Evolutionary conservation across 768 basidiomycete genomes (phyloP).

Genomic region (Chalciporus piperatus): DNA sequence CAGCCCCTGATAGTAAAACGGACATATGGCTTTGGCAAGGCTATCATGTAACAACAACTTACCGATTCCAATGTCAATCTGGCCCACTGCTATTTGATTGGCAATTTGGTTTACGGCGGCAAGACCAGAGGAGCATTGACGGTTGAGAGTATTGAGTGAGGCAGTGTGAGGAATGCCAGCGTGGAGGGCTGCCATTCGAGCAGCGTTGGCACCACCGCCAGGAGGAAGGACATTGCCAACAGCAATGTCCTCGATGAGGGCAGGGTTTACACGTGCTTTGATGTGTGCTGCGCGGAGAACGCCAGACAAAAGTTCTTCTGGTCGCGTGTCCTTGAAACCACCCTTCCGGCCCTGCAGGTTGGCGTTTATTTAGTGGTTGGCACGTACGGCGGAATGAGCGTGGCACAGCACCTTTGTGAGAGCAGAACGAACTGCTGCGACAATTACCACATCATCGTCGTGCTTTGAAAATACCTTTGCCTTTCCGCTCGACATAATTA

Average conservation of each 20-base stretch:
- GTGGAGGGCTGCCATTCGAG: constrained; percentile 84
- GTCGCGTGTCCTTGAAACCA: constrained; percentile 86
- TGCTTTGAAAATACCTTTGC: constrained; percentile 64
- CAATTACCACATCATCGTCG: constrained; percentile 88
- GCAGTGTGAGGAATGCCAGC: constrained; percentile 80
- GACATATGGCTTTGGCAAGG: constrained; percentile 1
- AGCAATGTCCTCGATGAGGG: constrained; percentile 77
- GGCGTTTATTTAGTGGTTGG: not conserved
- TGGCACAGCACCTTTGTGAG: constrained; percentile 70
- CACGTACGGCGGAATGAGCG: not conserved
- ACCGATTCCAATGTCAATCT: constrained; percentile 92
- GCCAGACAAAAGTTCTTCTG: constrained; percentile 76
- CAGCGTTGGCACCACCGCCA: constrained; percentile 75
- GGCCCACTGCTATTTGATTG: constrained; percentile 70
- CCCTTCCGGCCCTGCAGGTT: constrained; percentile 69
- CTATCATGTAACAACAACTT: constrained; percentile 21
- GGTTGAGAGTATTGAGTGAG: constrained; percentile 79
- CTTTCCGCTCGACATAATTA: constrained; percentile 39
- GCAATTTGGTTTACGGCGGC: constrained; percentile 82
- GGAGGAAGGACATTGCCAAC: constrained; percentile 90
- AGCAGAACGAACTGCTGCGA: constrained; percentile 85
- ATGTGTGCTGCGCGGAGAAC: constrained; percentile 74
- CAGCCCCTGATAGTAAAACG: constrained; percentile 52
- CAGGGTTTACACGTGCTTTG: constrained; percentile 68
- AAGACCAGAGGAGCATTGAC: constrained; percentile 88